Base-by-base conservation (phyloP, 164 flowering plant genomes). In the Stephania yunnanensis region DNA sequence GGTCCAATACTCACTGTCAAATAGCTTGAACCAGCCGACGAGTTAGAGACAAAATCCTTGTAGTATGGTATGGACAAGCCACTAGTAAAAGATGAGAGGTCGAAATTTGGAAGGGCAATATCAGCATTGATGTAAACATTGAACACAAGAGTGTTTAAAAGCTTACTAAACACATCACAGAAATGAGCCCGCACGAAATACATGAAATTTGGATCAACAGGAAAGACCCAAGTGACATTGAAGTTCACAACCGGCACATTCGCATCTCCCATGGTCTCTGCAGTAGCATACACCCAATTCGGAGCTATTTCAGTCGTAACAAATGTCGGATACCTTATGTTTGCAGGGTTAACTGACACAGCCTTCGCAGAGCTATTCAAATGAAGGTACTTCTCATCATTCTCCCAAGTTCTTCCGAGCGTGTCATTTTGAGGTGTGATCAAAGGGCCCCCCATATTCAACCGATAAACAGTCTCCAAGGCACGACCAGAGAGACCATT, bases 361-460 rank as follows among this genome's bases (percentile, higher is more conserved):
- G 74, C 84, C 58, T 61, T 71, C n/a, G 89, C 93, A 70, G 94
- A 91, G 81, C 91, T 91, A 76, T 88, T 90, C 69, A 90, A 91
- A 82, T 90, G 92, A 25, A 90, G 91, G 71, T 89, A 92, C 64
- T 80, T 82, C 46, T 15, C 75, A 80, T 93, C 95, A 78, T 88
- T 86, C 80, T 85, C 89, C 96, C 96, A 92, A 55, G 83, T 87
- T 82, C 97, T 86, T 48, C 95, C 91, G 45, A 92, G 85, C 50
- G 98, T 89, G 79, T 94, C 98, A 81, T 91, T 92, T 78, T 86
- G 86, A 68, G 90, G 75, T 52, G 93, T 88, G 75, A 94, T 46
- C 79, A 86, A 30, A 4, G 98, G 97, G 61, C 98, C 98, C 0
- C 98, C 98, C 95, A 91, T 87, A 74, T 94, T 94, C 65, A 94